phyloP scores from a whole-genome alignment of 2,329 filamentous ascomycete genomes.

The Zymoseptoria crescenta region DNA sequence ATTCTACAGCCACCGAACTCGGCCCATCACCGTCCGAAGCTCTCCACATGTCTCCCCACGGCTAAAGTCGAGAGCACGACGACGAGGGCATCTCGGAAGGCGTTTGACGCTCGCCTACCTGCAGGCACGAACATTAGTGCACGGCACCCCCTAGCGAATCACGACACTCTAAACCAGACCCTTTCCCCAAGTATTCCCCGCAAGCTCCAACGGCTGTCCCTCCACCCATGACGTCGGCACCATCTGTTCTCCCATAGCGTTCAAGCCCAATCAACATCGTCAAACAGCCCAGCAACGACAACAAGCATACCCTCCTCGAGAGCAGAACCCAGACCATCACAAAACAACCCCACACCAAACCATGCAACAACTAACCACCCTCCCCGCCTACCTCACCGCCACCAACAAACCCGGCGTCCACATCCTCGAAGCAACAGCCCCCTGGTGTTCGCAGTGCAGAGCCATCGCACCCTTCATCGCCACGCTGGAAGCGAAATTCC shows the following conservation, averaged over 20 bases:
- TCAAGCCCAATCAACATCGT: background rate
- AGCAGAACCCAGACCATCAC: too few species aligned
- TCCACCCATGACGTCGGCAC: background rate
- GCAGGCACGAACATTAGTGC: background rate
- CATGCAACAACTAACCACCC: conserved; percentile 26
- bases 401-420: conserved; percentile 24
- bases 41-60: background rate
- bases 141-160: background rate
- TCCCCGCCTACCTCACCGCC: conserved; percentile 27
- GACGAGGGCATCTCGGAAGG: background rate
- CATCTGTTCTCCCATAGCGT: background rate
- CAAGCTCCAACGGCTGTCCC: background rate
- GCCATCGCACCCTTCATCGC: conserved; percentile 27
- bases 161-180: background rate
- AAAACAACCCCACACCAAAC: background rate
- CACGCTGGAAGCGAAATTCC: conserved; percentile 26
- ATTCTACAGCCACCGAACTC: background rate
- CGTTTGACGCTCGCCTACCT: background rate
- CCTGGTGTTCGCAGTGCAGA: conserved; percentile 27
- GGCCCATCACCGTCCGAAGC: background rate
- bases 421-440: conserved; percentile 25
- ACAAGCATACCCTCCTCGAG: too few species aligned
- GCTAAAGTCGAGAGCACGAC: background rate
- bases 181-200: background rate
- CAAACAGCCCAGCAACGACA: background rate